Percentiles rank a stretch among this genome's conserved stretches.
Conservation (phyloP, 257 asterid genomes). For the Echium plantagineum region DNA sequence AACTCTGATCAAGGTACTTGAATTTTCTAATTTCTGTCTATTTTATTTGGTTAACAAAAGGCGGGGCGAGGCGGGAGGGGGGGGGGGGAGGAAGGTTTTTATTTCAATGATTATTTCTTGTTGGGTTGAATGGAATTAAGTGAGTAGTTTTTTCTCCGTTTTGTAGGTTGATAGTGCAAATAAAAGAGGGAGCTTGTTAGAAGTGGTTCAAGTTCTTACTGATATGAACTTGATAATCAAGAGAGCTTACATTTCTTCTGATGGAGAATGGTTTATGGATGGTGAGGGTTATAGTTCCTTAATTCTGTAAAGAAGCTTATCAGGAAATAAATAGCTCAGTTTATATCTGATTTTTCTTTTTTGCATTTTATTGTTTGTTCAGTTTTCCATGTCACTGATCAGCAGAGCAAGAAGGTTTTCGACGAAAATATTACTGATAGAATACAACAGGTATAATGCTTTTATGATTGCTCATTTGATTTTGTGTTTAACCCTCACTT, state of each 20-base stretch:
- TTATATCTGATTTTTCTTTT: neutral
- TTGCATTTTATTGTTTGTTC: constrained; percentile 8
- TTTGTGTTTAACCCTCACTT: no score
- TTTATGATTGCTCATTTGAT: neutral
- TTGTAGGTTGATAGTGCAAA: constrained; percentile 60
- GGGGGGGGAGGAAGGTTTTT: no score
- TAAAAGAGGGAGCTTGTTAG: constrained; percentile 56
- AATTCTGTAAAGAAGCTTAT: neutral
- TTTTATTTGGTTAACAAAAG: no score
- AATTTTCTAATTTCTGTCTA: no score
- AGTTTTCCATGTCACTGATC: constrained; percentile 73
- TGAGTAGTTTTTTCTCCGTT: neutral
- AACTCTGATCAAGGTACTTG: neutral
- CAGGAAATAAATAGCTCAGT: neutral
- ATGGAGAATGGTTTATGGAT: constrained; percentile 81
- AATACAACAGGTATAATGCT: constrained; percentile 46
- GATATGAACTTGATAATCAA: constrained; percentile 59
- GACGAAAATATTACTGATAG: constrained; percentile 49
- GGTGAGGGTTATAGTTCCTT: constrained; percentile 24
- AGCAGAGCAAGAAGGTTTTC: constrained; percentile 44
- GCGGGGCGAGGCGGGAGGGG: no score
- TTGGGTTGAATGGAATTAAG: neutral
- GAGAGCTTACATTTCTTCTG: constrained; percentile 68
- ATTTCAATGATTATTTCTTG: no score
- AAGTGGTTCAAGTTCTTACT: constrained; percentile 64